phyloP scores from a whole-genome alignment of 2,329 filamentous ascomycete genomes.

The Pleurostoma richardsiae region DNA sequence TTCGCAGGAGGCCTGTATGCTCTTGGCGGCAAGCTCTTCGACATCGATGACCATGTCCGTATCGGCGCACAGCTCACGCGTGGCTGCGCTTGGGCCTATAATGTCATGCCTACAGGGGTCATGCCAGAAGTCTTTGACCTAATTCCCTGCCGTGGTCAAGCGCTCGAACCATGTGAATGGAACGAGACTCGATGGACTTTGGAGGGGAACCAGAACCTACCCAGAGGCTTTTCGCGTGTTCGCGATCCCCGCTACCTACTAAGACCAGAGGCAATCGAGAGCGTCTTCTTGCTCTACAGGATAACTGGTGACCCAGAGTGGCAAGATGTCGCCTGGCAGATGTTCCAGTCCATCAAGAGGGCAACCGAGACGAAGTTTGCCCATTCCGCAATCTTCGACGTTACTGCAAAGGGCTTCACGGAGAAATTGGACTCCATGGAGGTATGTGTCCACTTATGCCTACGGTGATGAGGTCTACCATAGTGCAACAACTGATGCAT shows the following conservation, averaged over 20 bases:
- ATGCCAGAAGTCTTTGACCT: slow-evolving; percentile 42
- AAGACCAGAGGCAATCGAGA: slow-evolving; percentile 47
- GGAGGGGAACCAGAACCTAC: slow-evolving; percentile 22
- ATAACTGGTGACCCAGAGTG: slow-evolving; percentile 39
- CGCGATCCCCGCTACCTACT: slow-evolving; percentile 37
- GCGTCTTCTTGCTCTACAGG: slow-evolving; percentile 46
- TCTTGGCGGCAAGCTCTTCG: slow-evolving; percentile 30
- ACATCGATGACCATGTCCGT: slow-evolving; percentile 30
- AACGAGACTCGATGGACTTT: slow-evolving; percentile 31
- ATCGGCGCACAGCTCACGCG: slow-evolving; percentile 42
- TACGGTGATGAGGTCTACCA: neutral
- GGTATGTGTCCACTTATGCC: slow-evolving; percentile 7
- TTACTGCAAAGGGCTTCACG: slow-evolving; percentile 29
- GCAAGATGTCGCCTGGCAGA: slow-evolving; percentile 40
- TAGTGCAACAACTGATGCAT: neutral
- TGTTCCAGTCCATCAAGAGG: slow-evolving; percentile 37
- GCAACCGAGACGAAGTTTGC: slow-evolving; percentile 38
- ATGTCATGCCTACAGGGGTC: slow-evolving; percentile 41
- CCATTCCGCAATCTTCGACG: slow-evolving; percentile 34
- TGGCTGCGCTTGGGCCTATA: slow-evolving; percentile 52
- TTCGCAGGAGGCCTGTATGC: slow-evolving; percentile 39
- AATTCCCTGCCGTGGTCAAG: slow-evolving; percentile 34
- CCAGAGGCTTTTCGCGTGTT: slow-evolving; percentile 54
- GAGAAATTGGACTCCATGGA: slow-evolving; percentile 36
- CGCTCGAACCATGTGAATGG: slow-evolving; percentile 43